Conservation (phyloP, 2,329 filamentous ascomycete species). For the Amphichorda felina region DNA sequence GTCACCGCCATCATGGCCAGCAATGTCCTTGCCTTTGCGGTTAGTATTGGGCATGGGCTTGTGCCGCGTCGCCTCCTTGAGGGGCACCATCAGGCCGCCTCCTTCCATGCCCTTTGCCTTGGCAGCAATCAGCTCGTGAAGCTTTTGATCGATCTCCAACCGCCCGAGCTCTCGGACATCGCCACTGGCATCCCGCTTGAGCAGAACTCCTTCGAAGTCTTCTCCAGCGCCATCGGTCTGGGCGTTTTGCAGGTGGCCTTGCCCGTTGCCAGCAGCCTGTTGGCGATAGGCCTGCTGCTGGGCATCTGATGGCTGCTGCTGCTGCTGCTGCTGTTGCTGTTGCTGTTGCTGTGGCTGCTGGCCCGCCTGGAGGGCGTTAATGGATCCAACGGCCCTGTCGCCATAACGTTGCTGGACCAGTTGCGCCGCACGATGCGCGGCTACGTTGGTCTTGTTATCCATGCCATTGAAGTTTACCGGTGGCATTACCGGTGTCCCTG, state of each 20-base stretch:
- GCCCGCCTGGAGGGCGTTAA: conserved; percentile 34
- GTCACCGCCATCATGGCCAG: conserved; percentile 51
- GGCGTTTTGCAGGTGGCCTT: conserved; percentile 21
- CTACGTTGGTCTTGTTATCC: conserved; percentile 25
- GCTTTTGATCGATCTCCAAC: conserved; percentile 54
- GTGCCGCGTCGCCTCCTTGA: conserved; percentile 37
- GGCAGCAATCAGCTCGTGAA: conserved; percentile 56
- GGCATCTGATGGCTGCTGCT: conserved; percentile 14
- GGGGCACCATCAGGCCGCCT: conserved; percentile 63
- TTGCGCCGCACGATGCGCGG: conserved; percentile 41
- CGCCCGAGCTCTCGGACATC: conserved; percentile 43
- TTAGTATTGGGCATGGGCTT: conserved; percentile 10
- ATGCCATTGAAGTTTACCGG: conserved; percentile 16
- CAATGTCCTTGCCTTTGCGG: conserved; percentile 19
- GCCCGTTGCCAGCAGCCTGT: conserved; percentile 10
- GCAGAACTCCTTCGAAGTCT: conserved; percentile 45
- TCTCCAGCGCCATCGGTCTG: conserved; percentile 65
- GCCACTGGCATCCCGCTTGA: conserved; percentile 41
- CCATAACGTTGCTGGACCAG: conserved; percentile 50
- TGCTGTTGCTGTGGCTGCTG: conserved; percentile 8
- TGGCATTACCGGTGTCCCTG: conserved; percentile 17
- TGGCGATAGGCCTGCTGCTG: conserved; percentile 21
- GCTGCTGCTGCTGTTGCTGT: conserved; percentile 13
- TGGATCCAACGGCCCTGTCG: conserved; percentile 50
- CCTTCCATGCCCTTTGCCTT: conserved; percentile 60